phyloP scores from a whole-genome alignment of 164 flowering plant species.

The Macadamia tetraphylla region DNA sequence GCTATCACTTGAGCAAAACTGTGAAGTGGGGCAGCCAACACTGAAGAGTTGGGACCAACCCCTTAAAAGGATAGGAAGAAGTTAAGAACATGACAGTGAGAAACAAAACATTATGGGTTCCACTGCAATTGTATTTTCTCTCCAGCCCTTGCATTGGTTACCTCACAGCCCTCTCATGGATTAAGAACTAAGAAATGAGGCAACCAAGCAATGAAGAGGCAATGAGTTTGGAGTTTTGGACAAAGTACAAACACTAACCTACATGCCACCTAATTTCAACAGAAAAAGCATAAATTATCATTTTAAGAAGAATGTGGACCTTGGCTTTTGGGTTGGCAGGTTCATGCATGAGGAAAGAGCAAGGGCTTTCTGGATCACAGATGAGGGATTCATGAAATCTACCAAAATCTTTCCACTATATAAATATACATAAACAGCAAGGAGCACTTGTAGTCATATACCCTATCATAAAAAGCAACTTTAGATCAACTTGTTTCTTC shows the following conservation, averaged over 20 bases:
- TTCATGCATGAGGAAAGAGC: not conserved
- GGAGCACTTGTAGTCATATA: not conserved
- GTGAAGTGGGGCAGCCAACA: no score
- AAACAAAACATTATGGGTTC: no score
- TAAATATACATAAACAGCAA: not conserved
- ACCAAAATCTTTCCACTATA: no score
- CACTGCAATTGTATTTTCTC: no score
- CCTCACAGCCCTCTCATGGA: not conserved
- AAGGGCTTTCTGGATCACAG: not conserved
- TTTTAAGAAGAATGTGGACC: no score
- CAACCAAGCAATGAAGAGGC: not conserved
- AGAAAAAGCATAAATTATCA: not conserved
- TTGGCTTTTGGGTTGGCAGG: not conserved
- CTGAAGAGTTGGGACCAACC: no score
- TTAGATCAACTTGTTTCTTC: not conserved
- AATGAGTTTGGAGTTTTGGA: not conserved
- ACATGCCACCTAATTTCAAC: not conserved
- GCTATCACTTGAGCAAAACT: no score
- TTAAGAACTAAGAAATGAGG: not conserved
- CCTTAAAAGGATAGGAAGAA: not conserved
- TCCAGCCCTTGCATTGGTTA: not conserved
- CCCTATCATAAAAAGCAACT: not conserved
- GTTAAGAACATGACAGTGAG: not conserved
- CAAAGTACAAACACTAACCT: not conserved
- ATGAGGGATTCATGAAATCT: not conserved